Conservation (phyloP, 2,329 filamentous ascomycete species). For the Fusarium coicis region DNA sequence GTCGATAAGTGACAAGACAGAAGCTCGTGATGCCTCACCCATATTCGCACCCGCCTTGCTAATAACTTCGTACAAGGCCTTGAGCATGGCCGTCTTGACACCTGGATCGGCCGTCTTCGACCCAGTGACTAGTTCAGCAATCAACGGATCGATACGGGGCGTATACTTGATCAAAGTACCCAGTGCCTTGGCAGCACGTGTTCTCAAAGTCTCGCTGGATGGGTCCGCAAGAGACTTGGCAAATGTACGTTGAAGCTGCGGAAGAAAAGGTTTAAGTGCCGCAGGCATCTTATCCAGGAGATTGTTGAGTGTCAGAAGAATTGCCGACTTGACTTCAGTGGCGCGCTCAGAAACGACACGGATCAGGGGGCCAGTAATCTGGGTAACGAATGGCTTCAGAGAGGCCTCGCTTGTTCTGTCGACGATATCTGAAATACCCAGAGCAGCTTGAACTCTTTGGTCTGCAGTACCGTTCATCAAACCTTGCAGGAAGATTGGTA, state of each 20-base stretch:
- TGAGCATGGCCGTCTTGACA: constrained; percentile 95
- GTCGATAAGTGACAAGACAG: constrained; percentile 91
- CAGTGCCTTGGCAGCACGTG: constrained; percentile 89
- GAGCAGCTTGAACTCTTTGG: constrained; percentile 88
- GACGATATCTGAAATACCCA: constrained; percentile 95
- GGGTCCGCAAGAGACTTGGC: constrained; percentile 95
- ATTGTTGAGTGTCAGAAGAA: constrained; percentile 93
- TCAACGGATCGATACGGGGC: constrained; percentile 92
- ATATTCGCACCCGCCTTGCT: constrained; percentile 95
- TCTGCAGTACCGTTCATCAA: constrained; percentile 96
- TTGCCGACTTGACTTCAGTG: constrained; percentile 94
- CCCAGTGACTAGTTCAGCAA: constrained; percentile 91
- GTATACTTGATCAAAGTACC: constrained; percentile 96
- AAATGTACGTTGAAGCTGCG: constrained; percentile 95
- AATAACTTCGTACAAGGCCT: constrained; percentile 94
- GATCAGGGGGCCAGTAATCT: constrained; percentile 97
- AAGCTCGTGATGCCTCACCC: constrained; percentile 86
- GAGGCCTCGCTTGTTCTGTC: constrained; percentile 90
- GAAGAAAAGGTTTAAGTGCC: constrained; percentile 95
- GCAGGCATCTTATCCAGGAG: constrained; percentile 95
- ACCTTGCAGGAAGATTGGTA: constrained; percentile 97
- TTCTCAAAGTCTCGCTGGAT: constrained; percentile 87
- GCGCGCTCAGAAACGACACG: constrained; percentile 97
- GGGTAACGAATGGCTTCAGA: constrained; percentile 93
- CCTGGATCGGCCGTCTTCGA: constrained; percentile 87